These are phyloP conservation scores for Yamadazyma sp. DNA, from an alignment of 805 yeast genomes.

Conservation along the genomic window DNA sequence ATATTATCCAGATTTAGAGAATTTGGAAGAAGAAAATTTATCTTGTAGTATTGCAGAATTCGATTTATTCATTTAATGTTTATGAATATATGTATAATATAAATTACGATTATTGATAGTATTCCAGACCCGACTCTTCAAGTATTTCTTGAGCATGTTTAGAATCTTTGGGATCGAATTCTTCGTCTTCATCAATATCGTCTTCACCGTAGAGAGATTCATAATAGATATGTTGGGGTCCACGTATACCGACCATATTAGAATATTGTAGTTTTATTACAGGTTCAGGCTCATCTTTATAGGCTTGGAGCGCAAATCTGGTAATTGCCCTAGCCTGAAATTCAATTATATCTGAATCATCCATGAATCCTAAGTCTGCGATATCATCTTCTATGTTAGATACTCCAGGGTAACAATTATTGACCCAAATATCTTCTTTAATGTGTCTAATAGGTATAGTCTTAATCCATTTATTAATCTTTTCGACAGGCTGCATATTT, in stretches of 20 bases:
- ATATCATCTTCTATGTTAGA: slow-evolving; percentile 26
- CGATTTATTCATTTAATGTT: slow-evolving; percentile 34
- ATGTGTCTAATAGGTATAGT: slow-evolving; percentile 48
- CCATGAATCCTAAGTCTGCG: slow-evolving; percentile 7
- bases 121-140: slow-evolving; percentile 2
- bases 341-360: slow-evolving; percentile 36
- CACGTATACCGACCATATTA: not conserved
- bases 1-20: slow-evolving; percentile 63
- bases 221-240: not conserved
- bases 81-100: slow-evolving; percentile 28
- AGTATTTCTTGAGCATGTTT: not conserved
- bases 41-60: slow-evolving; percentile 46
- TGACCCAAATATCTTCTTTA: slow-evolving; percentile 11
- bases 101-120: slow-evolving; percentile 1
- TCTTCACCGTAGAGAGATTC: slow-evolving; percentile 10
- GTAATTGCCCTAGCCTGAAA: slow-evolving; percentile 54
- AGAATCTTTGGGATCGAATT: slow-evolving; percentile 25
- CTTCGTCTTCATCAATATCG: slow-evolving; percentile 24
- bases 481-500: slow-evolving; percentile 65
- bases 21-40: slow-evolving; percentile 16
- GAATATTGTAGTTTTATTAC: not conserved
- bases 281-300: slow-evolving; percentile 28
- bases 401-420: slow-evolving; percentile 50
- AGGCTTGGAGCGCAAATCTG: slow-evolving; percentile 36
- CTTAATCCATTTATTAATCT: slow-evolving; percentile 62